Evolutionary conservation across 495 filamentous ascomycete genomes (phyloP).

Genomic region (Umbilicaria muhlenbergii): DNA sequence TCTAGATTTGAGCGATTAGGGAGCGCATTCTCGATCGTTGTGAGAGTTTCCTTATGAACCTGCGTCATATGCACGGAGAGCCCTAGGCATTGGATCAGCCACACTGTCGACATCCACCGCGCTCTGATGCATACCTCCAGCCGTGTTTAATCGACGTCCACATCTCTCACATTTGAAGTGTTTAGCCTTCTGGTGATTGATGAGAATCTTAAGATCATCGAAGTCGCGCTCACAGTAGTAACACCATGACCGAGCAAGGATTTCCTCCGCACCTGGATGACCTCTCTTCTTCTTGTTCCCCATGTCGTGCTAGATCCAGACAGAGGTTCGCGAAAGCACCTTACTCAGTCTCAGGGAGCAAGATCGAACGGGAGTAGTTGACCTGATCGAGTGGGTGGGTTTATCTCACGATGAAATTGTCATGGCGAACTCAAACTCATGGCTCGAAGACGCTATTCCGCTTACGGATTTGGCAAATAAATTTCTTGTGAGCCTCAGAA

Average conservation of each 20-base stretch:
- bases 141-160: conserved; percentile 75
- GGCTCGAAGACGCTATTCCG: too few species aligned
- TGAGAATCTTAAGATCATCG: conserved; percentile 88
- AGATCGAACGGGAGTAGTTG: too few species aligned
- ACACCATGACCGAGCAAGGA: conserved; percentile 83
- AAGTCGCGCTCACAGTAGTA: conserved; percentile 99
- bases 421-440: too few species aligned
- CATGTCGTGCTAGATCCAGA: too few species aligned
- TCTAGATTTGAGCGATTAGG: conserved; percentile 68
- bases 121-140: conserved; percentile 52
- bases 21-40: conserved; percentile 78
- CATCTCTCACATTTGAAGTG: conserved; percentile 96
- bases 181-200: conserved; percentile 94
- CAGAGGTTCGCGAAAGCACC: too few species aligned
- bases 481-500: too few species aligned
- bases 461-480: too few species aligned
- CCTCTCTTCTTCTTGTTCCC: conserved; percentile 60
- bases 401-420: too few species aligned
- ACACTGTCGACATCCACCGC: background rate
- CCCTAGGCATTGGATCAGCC: conserved; percentile 34
- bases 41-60: conserved; percentile 86
- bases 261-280: conserved; percentile 73
- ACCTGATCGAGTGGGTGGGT: too few species aligned
- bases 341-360: too few species aligned
- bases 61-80: conserved; percentile 94